Conservation (phyloP, 345 rosid genomes). For the Melaleuca alternifolia region DNA sequence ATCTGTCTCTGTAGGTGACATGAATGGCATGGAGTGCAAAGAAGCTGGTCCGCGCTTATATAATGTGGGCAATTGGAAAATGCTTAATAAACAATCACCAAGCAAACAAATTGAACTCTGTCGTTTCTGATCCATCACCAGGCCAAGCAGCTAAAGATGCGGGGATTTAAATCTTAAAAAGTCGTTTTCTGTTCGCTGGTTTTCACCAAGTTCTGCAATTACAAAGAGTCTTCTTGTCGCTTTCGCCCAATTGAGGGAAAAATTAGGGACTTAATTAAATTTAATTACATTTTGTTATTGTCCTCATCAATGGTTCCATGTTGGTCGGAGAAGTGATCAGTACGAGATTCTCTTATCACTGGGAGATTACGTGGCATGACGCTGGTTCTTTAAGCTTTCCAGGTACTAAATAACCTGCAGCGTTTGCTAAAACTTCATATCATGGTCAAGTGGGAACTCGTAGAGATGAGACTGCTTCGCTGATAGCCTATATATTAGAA, state of each 20-base stretch:
- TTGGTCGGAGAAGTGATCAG: not conserved
- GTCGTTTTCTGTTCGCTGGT: not conserved
- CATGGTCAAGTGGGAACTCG: not conserved
- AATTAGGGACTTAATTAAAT: not conserved
- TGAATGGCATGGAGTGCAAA: not conserved
- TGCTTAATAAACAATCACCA: not conserved
- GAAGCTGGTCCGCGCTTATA: not conserved
- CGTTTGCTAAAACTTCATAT: not conserved
- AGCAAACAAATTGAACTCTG: not conserved
- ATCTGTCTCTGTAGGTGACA: not conserved
- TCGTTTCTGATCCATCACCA: not conserved
- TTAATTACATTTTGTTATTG: not conserved
- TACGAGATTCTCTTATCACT: not conserved
- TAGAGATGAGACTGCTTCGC: not conserved
- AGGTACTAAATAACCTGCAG: not conserved
- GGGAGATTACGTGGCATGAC: not conserved
- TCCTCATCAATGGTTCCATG: not conserved
- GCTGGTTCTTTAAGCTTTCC: not conserved
- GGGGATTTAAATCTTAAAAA: not conserved
- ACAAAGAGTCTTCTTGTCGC: not conserved
- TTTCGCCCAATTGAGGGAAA: not conserved
- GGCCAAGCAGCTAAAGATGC: not conserved
- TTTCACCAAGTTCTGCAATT: not conserved
- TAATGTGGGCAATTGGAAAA: not conserved
- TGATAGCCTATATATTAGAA: not conserved